Evolutionary conservation across 805 yeast genomes (phyloP).

Genomic region (Saccharomycopsis fermentans): DNA sequence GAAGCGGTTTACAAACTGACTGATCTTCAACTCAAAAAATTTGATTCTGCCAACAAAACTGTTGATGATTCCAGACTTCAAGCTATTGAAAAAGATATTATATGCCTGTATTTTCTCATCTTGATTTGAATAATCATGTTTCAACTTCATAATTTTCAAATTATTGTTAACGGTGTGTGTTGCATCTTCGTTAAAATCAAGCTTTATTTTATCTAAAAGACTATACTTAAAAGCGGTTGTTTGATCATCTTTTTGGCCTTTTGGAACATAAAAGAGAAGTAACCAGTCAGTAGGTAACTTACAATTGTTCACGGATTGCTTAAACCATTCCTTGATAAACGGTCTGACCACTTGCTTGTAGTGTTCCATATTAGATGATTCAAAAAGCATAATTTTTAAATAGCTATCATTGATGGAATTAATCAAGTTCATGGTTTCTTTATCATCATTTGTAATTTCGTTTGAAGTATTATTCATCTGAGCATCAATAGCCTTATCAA

Average conservation of each 20-base stretch:
- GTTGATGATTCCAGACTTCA: slow-evolving; percentile 40
- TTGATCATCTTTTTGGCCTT: slow-evolving; percentile 27
- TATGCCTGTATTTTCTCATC: slow-evolving; percentile 41
- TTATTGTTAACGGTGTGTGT: slow-evolving; percentile 6
- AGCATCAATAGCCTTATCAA: slow-evolving; percentile 14
- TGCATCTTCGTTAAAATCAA: slow-evolving; percentile 34
- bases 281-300: slow-evolving; percentile 49
- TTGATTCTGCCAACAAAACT: slow-evolving; percentile 43
- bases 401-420: slow-evolving; percentile 40
- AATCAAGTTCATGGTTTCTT: slow-evolving; percentile 9
- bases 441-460: not conserved
- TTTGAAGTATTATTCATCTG: slow-evolving; percentile 5
- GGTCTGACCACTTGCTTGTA: slow-evolving; percentile 78
- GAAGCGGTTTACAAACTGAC: slow-evolving; percentile 23
- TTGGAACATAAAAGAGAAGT: slow-evolving; percentile 42
- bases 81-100: slow-evolving; percentile 32
- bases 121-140: slow-evolving; percentile 19
- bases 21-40: slow-evolving; percentile 31
- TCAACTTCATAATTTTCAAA: slow-evolving; percentile 29
- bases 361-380: slow-evolving; percentile 55
- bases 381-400: slow-evolving; percentile 58
- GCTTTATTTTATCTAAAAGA: slow-evolving; percentile 42
- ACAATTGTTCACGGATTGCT: slow-evolving; percentile 29
- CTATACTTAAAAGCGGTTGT: slow-evolving; percentile 36
- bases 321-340: slow-evolving; percentile 71